Base-by-base conservation (phyloP, 768 basidiomycete species). In the Macrolepiota dolichaula region DNA sequence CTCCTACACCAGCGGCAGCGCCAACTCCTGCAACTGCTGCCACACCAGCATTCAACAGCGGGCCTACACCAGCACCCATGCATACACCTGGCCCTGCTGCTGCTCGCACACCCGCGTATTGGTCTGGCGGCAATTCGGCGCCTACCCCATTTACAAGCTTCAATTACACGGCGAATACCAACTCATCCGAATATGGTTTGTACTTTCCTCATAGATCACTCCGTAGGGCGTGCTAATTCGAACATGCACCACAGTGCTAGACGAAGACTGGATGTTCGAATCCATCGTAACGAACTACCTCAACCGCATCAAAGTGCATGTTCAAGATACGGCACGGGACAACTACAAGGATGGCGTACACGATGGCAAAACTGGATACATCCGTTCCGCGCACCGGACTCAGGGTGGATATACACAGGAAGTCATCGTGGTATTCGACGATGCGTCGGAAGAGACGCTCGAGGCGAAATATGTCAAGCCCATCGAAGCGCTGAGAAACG, bases 181-280 rank as follows among this genome's bases (percentile, higher is more conserved):
- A 25, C 35, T n/a, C 46, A 12, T 57, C 64, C n/a, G 63, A 59
- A 17, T 55, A 67, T n/a, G 57, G 65, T 66, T 47, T 7, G 61
- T 67, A 44, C 17, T 17, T 44, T 44, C 17, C 22, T 32, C 47
- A 17, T 49, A 4, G 7, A 19, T 11, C 12, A 2, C 3, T 49
- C 47, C 15, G 22, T 49, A 24, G 4, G 9, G 12, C 47, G 12
- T 10, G 25, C 25, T 49, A 22, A 49, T 12, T 24, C 9, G 42
- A 13, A 42, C 24, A 49, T 49, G 9, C 13, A 5, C 25, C 15
- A 12, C n/a, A 55, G 53, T 42, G 22, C 65, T 76, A 37, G 73
- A 75, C 17, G 67, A 74, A 36, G 67, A 77, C 36, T 83, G 81
- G 81, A 62, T 83, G 0, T 71, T 78, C 60, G 77, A 80, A 53